Base-by-base conservation (phyloP, 2,329 filamentous ascomycete species). In the Grosmannia serpens region DNA sequence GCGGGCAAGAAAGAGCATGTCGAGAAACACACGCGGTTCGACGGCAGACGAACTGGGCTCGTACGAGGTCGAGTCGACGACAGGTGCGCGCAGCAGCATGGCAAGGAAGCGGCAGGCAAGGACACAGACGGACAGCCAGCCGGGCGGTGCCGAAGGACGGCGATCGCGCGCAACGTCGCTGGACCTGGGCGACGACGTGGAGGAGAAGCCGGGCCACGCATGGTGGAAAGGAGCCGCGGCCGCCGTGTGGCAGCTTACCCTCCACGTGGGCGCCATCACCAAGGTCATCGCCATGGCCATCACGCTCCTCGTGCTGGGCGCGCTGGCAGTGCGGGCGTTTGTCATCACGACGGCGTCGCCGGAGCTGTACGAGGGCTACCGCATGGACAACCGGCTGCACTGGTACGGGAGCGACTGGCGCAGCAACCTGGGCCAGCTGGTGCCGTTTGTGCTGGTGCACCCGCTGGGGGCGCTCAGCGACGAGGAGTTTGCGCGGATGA, bases 361-460 rank as follows among this genome's bases (percentile, higher is more conserved):
- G 8, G 62, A 57, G 41, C 55, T 64, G 27, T 65, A 65, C 62
- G 53, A 63, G 26, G 62, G 62, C 20, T 62, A 62, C 57, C 57
- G 60, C 1, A 50, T 65, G 9, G 62, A 65, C 62, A 63, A 63
- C 56, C 61, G 64, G 2, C 60, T 65, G 31, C 63, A 56, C 49
- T 66, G 64, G 65, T 64, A 65, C 31, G 62, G 63, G 9, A 49
- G 49, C 47, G 65, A 65, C 60, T 65, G 63, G 64, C 59, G 57
- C 35, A 61, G 59, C 58, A 66, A 65, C 24, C 46, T 66, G 33
- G 59, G 60, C 2, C 64, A 65, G 58, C 57, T 66, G 9, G 62
- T 66, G n/a, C 63, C 64, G 1, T 62, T 56, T 53, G 62, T 53
- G 5, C 60, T 64, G 4, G 27, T 65, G 7, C 62, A 64, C 50